Percentiles rank a stretch among this genome's conserved stretches.
phyloP scores from a whole-genome alignment of 2,329 filamentous ascomycete species.

The Aschersonia sp. region DNA sequence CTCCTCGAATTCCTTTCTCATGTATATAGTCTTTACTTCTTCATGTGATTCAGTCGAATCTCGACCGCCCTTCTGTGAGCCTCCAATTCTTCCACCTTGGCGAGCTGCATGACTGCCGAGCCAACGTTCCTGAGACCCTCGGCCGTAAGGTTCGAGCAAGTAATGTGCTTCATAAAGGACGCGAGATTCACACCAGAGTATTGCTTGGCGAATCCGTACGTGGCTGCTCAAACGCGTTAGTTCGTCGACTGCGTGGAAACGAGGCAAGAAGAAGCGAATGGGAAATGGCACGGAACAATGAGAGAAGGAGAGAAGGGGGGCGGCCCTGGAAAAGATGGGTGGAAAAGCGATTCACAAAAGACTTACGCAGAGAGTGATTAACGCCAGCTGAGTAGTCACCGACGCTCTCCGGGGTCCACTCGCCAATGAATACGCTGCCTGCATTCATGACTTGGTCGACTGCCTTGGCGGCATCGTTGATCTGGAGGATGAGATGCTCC shows the following conservation, averaged over 20 bases:
- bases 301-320: not conserved
- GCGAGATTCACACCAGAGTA: constrained; percentile 95
- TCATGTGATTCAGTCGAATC: constrained; percentile 52
- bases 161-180: constrained; percentile 97
- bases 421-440: constrained; percentile 87
- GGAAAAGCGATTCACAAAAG: not conserved
- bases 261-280: too few species aligned
- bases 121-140: constrained; percentile 79
- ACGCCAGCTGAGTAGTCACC: constrained; percentile 97
- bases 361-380: constrained; percentile 92
- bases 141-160: constrained; percentile 75
- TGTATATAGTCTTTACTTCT: constrained; percentile 2
- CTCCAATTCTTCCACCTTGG: constrained; percentile 86
- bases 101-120: constrained; percentile 82
- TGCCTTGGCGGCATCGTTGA: constrained; percentile 58
- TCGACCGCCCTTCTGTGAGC: constrained; percentile 83
- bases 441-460: constrained; percentile 80
- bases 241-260: too few species aligned
- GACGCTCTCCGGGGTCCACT: constrained; percentile 95
- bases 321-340: not conserved
- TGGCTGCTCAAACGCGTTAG: constrained; percentile 40
- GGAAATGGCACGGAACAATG: not conserved
- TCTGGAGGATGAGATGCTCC: constrained; percentile 88
- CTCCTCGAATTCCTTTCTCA: too few species aligned
- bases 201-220: constrained; percentile 95